Evolutionary conservation across 2,329 filamentous ascomycete species (phyloP).

Genomic region (Talaromyces sp.): DNA sequence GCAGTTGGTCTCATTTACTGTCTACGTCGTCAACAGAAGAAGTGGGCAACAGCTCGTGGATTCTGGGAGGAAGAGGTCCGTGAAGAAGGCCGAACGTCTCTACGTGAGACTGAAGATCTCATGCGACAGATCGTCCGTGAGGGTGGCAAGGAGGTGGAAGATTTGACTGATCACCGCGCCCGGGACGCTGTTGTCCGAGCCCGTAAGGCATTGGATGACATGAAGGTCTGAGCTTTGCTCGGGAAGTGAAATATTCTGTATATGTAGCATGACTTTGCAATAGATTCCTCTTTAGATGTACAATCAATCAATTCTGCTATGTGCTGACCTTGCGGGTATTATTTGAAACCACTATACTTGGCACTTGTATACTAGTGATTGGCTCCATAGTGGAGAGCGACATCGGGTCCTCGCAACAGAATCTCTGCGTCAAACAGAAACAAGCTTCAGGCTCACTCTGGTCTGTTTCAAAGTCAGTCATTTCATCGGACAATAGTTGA

Average conservation of each 20-base stretch:
- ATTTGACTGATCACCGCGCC: slow-evolving; percentile 44
- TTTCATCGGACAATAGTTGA: neutral
- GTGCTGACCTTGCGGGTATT: neutral
- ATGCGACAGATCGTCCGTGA: slow-evolving; percentile 52
- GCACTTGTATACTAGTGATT: neutral
- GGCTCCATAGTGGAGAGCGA: too few species aligned
- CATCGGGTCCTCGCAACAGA: too few species aligned
- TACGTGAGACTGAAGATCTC: slow-evolving; percentile 57
- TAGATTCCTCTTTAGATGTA: slow-evolving; percentile 19
- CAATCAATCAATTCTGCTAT: slow-evolving; percentile 20
- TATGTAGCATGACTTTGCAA: slow-evolving; percentile 18
- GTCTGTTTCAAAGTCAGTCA: neutral
- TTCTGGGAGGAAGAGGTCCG: slow-evolving; percentile 57
- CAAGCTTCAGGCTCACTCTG: neutral
- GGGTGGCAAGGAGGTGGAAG: slow-evolving; percentile 42
- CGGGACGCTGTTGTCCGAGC: slow-evolving; percentile 51
- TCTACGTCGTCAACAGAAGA: slow-evolving; percentile 59
- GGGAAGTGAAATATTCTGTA: slow-evolving; percentile 15
- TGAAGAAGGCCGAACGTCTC: slow-evolving; percentile 60
- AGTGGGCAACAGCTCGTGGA: slow-evolving; percentile 59
- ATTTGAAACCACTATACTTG: too few species aligned
- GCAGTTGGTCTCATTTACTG: slow-evolving; percentile 62
- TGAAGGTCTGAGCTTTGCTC: slow-evolving; percentile 22
- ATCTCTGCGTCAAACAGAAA: neutral
- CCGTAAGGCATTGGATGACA: slow-evolving; percentile 48